Evolutionary conservation across 179 eudicot genomes (phyloP), one percentile per base, ranked within the genome.

Genomic region (Spergularia azorica): DNA sequence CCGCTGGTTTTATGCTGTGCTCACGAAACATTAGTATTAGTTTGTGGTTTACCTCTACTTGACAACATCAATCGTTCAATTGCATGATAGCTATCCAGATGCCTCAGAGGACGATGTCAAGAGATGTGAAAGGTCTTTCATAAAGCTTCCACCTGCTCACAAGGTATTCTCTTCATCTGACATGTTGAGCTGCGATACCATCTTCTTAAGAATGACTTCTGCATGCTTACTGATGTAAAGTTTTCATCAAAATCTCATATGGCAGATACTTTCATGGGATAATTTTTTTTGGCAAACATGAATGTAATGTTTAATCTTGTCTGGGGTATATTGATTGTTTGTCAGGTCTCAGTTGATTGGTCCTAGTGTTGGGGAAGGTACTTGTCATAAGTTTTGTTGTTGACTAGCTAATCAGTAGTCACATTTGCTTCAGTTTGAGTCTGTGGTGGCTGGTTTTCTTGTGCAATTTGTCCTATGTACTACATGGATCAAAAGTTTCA

Each of bases 61-160:
- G 18, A 58, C 60, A 61, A 20, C 5, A 18, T 71, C 60, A 16
- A 21, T 63, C 71, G 54, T 46, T 52, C 52, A 63, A 71, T 63
- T 56, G 58, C 76, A 73, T 69, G 21, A 32, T 83, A 95, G 99
- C 81, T 95, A 95, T 85, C 91, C 92, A n/a, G 99, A 95, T 55
- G 99, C 97, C 15, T 87, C 97, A 3, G 97, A 91, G 76, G 94
- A 88, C 83, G 99, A 95, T 83, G 80, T 93, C 16, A 88, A 75
- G 84, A 84, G 91, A 67, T 90, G 87, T 70, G 92, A 95, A 81
- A 87, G 86, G 73, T 95, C 94, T 77, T 91, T 85, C 73, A 83
- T 81, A 88, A 91, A 76, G 87, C 98, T 93, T 83, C 83, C 90
- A 20, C 88, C 87, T 67, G 79, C 94, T 46, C 98, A 95, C 82